Conservation (phyloP, 2,329 filamentous ascomycete genomes). For the Ilyonectria destructans region DNA sequence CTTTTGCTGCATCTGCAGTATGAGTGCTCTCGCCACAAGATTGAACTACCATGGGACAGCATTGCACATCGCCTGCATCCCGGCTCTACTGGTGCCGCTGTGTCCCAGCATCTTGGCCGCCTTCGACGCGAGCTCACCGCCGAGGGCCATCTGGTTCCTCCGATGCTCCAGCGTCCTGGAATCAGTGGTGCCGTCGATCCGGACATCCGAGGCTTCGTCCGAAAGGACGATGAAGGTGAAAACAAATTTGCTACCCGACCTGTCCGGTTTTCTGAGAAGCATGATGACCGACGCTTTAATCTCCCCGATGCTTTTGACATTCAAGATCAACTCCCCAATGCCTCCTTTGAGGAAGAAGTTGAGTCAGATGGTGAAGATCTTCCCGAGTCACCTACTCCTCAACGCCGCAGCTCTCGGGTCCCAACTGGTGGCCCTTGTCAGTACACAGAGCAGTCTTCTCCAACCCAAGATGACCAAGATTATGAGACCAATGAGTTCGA, state of each 20-base stretch:
- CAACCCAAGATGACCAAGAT: neutral
- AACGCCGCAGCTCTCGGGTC: neutral
- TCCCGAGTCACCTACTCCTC: neutral
- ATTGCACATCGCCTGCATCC: slow-evolving; percentile 61
- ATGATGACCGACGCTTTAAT: slow-evolving; percentile 54
- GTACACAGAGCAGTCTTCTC: neutral
- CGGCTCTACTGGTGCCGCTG: slow-evolving; percentile 58
- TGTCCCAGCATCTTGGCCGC: slow-evolving; percentile 57
- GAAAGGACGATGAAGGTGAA: slow-evolving; percentile 44
- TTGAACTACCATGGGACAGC: slow-evolving; percentile 58
- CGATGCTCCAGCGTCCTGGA: slow-evolving; percentile 50
- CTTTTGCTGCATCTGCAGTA: slow-evolving; percentile 60
- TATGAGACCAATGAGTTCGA: neutral
- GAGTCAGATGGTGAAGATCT: neutral
- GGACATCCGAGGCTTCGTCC: slow-evolving; percentile 54
- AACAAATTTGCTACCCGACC: slow-evolving; percentile 49
- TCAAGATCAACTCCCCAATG: neutral
- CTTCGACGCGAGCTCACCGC: slow-evolving; percentile 54
- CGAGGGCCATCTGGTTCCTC: slow-evolving; percentile 62
- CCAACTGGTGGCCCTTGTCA: neutral
- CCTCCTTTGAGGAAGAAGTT: neutral
- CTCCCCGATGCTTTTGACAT: slow-evolving; percentile 44
- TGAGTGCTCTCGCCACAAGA: slow-evolving; percentile 54
- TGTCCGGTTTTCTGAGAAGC: slow-evolving; percentile 53
- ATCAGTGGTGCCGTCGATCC: slow-evolving; percentile 41